Evolutionary conservation across 2,329 filamentous ascomycete species (phyloP).

Genomic region (Aulographum hederae): DNA sequence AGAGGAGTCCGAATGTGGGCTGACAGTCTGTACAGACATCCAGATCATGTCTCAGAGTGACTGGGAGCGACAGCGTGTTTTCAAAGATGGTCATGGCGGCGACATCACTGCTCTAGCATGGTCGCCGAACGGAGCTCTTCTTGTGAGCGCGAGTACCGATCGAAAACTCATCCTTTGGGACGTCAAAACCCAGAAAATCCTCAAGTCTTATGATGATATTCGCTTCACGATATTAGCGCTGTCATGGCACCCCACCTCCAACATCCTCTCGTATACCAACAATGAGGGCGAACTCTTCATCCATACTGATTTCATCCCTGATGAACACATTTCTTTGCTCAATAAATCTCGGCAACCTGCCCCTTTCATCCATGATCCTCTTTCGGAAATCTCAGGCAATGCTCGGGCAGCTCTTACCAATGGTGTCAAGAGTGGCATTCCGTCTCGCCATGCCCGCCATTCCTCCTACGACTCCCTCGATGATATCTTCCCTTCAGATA

Average conservation of each 20-base stretch:
- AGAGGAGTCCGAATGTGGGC: neutral
- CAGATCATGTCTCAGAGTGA: slow-evolving; percentile 76
- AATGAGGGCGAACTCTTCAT: slow-evolving; percentile 89
- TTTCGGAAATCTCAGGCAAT: slow-evolving; percentile 52
- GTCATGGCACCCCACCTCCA: slow-evolving; percentile 78
- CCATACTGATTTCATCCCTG: slow-evolving; percentile 46
- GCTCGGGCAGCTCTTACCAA: slow-evolving; percentile 33
- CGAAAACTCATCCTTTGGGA: slow-evolving; percentile 70
- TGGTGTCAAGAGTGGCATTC: slow-evolving; percentile 33
- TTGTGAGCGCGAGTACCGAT: slow-evolving; percentile 44
- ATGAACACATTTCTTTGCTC: slow-evolving; percentile 29
- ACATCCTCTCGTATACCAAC: slow-evolving; percentile 80
- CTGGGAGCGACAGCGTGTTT: slow-evolving; percentile 71
- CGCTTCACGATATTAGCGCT: slow-evolving; percentile 64
- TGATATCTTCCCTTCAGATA: slow-evolving; percentile 61
- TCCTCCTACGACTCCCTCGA: slow-evolving; percentile 22
- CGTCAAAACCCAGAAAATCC: slow-evolving; percentile 63
- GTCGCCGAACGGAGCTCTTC: slow-evolving; percentile 84
- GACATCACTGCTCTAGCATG: slow-evolving; percentile 78
- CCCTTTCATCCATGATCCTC: slow-evolving; percentile 69
- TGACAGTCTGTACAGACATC: slow-evolving; percentile 45
- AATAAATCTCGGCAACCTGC: slow-evolving; percentile 48
- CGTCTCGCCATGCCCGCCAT: slow-evolving; percentile 29
- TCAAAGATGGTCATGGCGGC: slow-evolving; percentile 60
- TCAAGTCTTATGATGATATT: slow-evolving; percentile 57